Conservation (phyloP, 2,329 filamentous ascomycete genomes). For the Pyrenophora teres region DNA sequence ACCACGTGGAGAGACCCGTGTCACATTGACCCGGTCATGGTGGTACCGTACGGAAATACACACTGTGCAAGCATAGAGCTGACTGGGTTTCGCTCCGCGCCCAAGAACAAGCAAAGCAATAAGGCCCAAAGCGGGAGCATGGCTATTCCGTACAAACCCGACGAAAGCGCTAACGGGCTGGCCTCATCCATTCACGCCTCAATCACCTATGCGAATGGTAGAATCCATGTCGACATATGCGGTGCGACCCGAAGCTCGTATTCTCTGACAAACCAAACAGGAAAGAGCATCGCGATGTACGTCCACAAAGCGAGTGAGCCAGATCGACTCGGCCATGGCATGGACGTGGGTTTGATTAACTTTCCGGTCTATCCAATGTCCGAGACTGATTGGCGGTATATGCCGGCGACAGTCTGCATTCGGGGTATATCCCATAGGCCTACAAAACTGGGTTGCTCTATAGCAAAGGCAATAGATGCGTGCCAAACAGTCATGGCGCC, state of each 20-base stretch:
- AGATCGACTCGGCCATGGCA: neutral
- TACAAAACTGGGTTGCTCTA: neutral
- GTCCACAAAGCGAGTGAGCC: neutral
- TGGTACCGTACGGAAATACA: neutral
- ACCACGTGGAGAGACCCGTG: neutral
- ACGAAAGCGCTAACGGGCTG: neutral
- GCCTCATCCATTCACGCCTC: neutral
- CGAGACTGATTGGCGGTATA: neutral
- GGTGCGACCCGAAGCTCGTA: conserved; percentile 4
- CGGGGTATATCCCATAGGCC: neutral
- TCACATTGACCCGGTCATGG: neutral
- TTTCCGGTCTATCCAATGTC: neutral
- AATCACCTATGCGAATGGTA: neutral
- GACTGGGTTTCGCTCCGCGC: neutral
- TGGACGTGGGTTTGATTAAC: neutral
- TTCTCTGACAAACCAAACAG: neutral
- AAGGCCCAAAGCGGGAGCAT: neutral
- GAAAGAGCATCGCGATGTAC: neutral
- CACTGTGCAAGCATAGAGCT: neutral
- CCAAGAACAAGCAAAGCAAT: neutral
- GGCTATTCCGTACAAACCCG: neutral
- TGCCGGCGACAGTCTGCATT: neutral
- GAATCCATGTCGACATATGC: conserved; percentile 1
- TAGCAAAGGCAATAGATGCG: neutral
- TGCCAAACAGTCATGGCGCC: neutral